These are phyloP conservation scores for Mesembryanthemum crystallinum DNA, from an alignment of 148 eudicot genomes.

Conservation along the genomic window DNA sequence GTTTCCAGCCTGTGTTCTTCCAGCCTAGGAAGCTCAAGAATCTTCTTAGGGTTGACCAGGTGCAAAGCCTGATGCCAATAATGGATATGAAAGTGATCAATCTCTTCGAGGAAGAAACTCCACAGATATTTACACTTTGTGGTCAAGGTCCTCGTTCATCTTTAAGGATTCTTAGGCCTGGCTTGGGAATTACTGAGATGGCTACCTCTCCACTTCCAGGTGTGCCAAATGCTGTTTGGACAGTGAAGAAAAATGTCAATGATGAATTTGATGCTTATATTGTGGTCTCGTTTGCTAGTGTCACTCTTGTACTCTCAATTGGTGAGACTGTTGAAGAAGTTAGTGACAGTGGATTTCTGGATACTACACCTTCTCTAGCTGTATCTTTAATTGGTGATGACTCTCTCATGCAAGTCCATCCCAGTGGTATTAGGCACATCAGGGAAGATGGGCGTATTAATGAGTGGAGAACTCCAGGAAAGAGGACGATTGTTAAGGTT, in stretches of 20 bases:
- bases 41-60: constrained; percentile 82
- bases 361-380: constrained; percentile 93
- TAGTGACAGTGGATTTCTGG: constrained; percentile 96
- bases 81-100: constrained; percentile 96
- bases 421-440: constrained; percentile 95
- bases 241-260: constrained; percentile 86
- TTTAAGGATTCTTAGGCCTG: constrained; percentile 80
- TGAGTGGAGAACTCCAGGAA: constrained; percentile 99
- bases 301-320: constrained; percentile 96
- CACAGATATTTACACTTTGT: constrained; percentile 89
- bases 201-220: constrained; percentile 96
- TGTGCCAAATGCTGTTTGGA: constrained; percentile 96
- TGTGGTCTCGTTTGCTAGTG: constrained; percentile 96
- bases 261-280: constrained; percentile 98
- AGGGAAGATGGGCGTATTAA: constrained; percentile 97
- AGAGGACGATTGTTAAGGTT: constrained; percentile 94
- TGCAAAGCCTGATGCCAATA: constrained; percentile 96
- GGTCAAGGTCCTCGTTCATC: constrained; percentile 97
- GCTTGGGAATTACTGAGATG: constrained; percentile 95
- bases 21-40: constrained; percentile 86
- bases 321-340: constrained; percentile 99
- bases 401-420: constrained; percentile 97
- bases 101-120: constrained; percentile 94
- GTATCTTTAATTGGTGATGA: constrained; percentile 97
- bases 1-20: constrained; percentile 87